Evolutionary conservation across 345 rosid genomes (phyloP), one percentile per base, ranked within the genome.

Genomic region (Fremontodendron californicum): DNA sequence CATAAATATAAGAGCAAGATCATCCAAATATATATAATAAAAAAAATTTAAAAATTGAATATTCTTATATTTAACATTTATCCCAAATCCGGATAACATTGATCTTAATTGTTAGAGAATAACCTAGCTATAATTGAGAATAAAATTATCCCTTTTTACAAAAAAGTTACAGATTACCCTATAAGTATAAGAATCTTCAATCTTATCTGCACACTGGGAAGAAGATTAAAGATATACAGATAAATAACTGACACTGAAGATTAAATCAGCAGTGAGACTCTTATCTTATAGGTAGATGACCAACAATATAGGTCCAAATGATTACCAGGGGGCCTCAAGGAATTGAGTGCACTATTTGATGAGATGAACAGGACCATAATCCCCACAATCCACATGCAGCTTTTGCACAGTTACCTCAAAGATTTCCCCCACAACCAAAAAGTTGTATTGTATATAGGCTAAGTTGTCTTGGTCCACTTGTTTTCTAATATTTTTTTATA

Each of bases 351-450:
- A 31, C 21, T 61, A 61, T 61, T 15, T 8, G 39, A 69, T 69
- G 73, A 25, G 16, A 68, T 68, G 57, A 66, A 25, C 23, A 46
- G 74, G 57, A 70, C 74, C 55, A 70, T 25, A 12, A 40, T 42
- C 43, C 23, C 43, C 35, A 45, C 48, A 35, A 16, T 15, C 40
- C 73, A 46, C 19, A 18, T 69, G 57, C 71, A 21, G 3, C 49
- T 11, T 67, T 23, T 21, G 1, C 0, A 18, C 27, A 8, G 5
- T 64, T 67, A 3, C 31, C 31, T 2, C 35, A 15, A 39, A 69
- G 13, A 69, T 45, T 46, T 46, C 55, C 35, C 35, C 73, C 73
- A 27, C 57, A 27, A 15, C 39, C 23, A 1, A 57, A 57, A 57
- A 2, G 62, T 16, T 52, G 43, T 40, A 40, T 40, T 55, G 61